Conservation (phyloP, 2,329 filamentous ascomycete species). For the Mollisia scopiformis region DNA sequence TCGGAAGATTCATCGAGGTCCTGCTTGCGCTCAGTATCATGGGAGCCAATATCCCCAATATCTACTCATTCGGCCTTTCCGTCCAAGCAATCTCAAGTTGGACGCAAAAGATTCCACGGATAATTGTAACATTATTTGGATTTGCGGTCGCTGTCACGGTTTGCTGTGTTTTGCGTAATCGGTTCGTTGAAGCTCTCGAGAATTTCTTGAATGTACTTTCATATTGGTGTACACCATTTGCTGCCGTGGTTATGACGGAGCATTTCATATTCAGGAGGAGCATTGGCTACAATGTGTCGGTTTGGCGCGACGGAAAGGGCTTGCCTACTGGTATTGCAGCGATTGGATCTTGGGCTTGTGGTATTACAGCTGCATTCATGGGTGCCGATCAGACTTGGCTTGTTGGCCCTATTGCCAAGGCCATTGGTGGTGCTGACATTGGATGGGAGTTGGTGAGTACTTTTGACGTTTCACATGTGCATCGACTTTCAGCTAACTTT, state of each 20-base stretch:
- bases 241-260: conserved; percentile 64
- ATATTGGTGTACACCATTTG: conserved; percentile 75
- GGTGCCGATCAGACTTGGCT: conserved; percentile 72
- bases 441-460: conserved; percentile 57
- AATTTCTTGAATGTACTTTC: conserved; percentile 69
- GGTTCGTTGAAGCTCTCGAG: conserved; percentile 65
- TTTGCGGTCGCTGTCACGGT: conserved; percentile 66
- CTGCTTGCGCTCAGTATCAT: conserved; percentile 65
- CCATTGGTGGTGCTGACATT: conserved; percentile 57
- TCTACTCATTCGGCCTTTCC: conserved; percentile 68
- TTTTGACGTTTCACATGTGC: not conserved
- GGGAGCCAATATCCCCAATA: conserved; percentile 69
- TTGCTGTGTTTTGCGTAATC: conserved; percentile 64
- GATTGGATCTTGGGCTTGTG: conserved; percentile 61
- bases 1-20: conserved; percentile 71
- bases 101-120: conserved; percentile 63
- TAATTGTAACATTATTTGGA: conserved; percentile 62
- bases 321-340: conserved; percentile 66
- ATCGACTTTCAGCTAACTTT: not conserved
- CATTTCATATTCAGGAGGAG: conserved; percentile 68
- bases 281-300: conserved; percentile 54
- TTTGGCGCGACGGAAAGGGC: conserved; percentile 58
- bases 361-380: conserved; percentile 63
- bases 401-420: conserved; percentile 63
- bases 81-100: conserved; percentile 62